Percentiles rank a stretch among this genome's conserved stretches.
Conservation (phyloP, 768 basidiomycete genomes). For the Hericium rajendrae region DNA sequence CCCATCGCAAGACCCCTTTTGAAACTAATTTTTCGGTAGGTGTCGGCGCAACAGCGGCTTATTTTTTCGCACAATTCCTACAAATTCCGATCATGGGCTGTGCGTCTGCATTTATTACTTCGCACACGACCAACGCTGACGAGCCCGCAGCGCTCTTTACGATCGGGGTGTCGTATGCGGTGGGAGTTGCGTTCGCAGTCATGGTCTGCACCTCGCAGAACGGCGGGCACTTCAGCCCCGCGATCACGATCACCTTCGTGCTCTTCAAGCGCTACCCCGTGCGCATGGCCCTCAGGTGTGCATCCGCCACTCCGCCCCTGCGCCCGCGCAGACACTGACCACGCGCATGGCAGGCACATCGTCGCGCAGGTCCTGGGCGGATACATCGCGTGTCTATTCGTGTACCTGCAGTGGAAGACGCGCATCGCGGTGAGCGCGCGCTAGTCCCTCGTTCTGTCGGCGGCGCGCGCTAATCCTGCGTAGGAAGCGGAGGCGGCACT, state of each 20-base stretch:
- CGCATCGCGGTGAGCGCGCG: constrained; percentile 10
- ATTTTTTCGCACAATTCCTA: constrained; percentile 19
- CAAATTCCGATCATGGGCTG: constrained; percentile 19
- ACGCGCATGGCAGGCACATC: too few species aligned
- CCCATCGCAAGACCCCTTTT: too few species aligned
- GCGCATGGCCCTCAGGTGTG: constrained; percentile 40
- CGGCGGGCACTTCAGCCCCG: constrained; percentile 40
- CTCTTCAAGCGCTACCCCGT: constrained; percentile 47
- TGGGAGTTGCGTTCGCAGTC: constrained; percentile 31
- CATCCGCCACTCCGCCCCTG: too few species aligned
- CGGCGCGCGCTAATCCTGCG: neutral
- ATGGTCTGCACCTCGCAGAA: constrained; percentile 24
- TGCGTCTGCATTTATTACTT: constrained; percentile 10
- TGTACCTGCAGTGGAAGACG: constrained; percentile 21
- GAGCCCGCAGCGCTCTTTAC: constrained; percentile 21
- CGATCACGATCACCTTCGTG: constrained; percentile 42
- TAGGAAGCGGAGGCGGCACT: constrained; percentile 23
- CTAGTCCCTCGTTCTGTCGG: neutral
- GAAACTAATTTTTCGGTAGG: constrained; percentile 11
- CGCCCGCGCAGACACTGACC: too few species aligned
- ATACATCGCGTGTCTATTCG: constrained; percentile 19
- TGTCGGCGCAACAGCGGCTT: constrained; percentile 25
- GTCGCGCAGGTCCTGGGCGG: constrained; percentile 24
- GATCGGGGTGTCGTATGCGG: constrained; percentile 26
- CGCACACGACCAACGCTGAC: neutral